Evolutionary conservation across 2,329 filamentous ascomycete species (phyloP), one percentile per base, ranked within the genome.

Genomic region (Cytospora piceae): DNA sequence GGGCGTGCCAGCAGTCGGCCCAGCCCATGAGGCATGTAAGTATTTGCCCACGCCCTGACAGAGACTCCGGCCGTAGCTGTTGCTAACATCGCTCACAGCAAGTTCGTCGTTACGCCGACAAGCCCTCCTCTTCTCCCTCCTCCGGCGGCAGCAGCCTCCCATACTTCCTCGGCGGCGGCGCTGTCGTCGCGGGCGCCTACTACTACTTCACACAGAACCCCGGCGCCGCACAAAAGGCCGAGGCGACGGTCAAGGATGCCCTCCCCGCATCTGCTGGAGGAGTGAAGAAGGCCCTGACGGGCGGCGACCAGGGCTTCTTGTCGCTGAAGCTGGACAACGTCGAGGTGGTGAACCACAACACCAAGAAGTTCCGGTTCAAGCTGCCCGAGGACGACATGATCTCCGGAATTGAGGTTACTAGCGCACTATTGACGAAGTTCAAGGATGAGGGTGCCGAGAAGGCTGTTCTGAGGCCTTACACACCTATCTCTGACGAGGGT

Each of bases 391-490:
- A 87, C 69, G 90, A 97, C 76, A 87, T 90, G 79, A 90, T 96
- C 61, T 94, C 92, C 66, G 95, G 95, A 54, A 81, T 99, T 66
- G 80, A 85, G 42, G 82, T 97, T 69, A 88, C 94, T 65, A 97
- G 92, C 85, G 94, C 93, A 55, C 79, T 99, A 71, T 83, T 99
- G 76, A 95, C 95, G 71, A 97, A 96, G 81, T 97, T 88, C 85
- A 93, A 96, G 83, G 88, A 89, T 7, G 86, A 87, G n/a, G 88
- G 89, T 67, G 89, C 88, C 74, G 86, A 93, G 78, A 98, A 98
- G 88, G 85, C 92, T 39, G 89, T 92, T 14, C 87, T 99, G 70
- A 86, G 95, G 69, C 95, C 95, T 8, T 99, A 99, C 80, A 99
- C 95, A 6, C 94, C 95, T 61, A 86, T 90, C 73, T 96, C 88